These are phyloP conservation scores for Xerocomus spinulosus DNA, from an alignment of 768 basidiomycete species.

Conservation along the genomic window DNA sequence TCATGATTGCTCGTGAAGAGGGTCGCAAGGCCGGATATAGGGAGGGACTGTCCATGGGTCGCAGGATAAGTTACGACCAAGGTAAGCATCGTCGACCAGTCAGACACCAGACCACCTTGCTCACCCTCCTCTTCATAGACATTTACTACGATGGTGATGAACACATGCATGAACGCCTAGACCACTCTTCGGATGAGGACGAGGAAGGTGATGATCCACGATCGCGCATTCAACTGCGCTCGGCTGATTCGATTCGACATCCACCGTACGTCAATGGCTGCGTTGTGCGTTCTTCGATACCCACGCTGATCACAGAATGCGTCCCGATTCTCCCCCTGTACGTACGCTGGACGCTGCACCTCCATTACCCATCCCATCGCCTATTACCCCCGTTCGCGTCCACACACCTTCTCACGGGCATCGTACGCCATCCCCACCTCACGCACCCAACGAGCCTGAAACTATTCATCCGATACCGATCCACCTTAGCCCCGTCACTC, in stretches of 20 bases:
- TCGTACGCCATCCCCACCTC: conserved; percentile 8
- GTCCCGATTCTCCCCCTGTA: conserved; percentile 28
- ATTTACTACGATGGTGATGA: conserved; percentile 12
- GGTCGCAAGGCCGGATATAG: conserved; percentile 38
- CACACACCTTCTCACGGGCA: conserved; percentile 20
- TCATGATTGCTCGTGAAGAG: conserved; percentile 41
- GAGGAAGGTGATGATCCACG: conserved; percentile 22
- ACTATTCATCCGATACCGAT: conserved; percentile 28
- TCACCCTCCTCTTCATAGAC: conserved; percentile 11
- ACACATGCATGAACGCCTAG: conserved; percentile 5
- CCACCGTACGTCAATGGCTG: conserved; percentile 21
- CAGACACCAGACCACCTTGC: conserved; percentile 11
- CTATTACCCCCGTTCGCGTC: conserved; percentile 8
- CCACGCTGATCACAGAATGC: conserved; percentile 18
- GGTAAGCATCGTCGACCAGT: conserved; percentile 17
- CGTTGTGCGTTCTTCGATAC: conserved; percentile 4
- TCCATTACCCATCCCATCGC: conserved; percentile 23
- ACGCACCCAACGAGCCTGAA: conserved; percentile 18
- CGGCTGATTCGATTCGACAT: conserved; percentile 15
- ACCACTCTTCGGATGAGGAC: conserved; percentile 18
- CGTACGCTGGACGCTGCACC: conserved; percentile 19
- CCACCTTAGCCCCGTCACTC: conserved; percentile 16
- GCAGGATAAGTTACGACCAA: conserved; percentile 28
- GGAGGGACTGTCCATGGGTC: conserved; percentile 37
- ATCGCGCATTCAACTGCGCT: conserved; percentile 9